Percentiles rank a stretch among this genome's conserved stretches.
Evolutionary conservation across 169 alveolate genomes (phyloP).

Genomic region (Eimeria falciformis): DNA sequence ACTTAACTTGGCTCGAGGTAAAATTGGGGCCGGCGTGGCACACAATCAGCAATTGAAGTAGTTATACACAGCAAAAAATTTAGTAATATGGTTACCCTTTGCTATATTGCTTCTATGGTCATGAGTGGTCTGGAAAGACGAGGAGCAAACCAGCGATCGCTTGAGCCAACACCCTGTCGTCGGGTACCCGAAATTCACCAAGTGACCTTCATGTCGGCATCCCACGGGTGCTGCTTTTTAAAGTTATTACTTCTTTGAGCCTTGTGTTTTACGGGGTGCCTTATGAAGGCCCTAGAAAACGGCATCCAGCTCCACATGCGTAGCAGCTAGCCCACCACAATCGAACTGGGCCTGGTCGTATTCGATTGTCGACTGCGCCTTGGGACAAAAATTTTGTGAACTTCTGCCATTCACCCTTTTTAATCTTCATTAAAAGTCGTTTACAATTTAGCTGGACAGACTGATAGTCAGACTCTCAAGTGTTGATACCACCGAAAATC

Average conservation of each 20-base stretch:
- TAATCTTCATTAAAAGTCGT: constrained; percentile 2
- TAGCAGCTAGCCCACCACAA: constrained; percentile 63
- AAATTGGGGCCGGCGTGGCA: too few species aligned
- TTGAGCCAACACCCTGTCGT: not conserved
- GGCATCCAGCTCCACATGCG: constrained; percentile 25
- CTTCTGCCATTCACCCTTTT: constrained; percentile 40
- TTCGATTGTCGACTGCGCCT: constrained; percentile 26
- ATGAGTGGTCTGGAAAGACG: not conserved
- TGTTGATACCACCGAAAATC: not conserved
- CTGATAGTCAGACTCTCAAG: not conserved
- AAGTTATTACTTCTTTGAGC: not conserved
- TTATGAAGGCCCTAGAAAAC: not conserved
- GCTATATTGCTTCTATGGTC: too few species aligned
- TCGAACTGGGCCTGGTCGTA: constrained; percentile 32
- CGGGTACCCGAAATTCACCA: not conserved
- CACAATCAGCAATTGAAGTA: too few species aligned
- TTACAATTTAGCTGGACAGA: not conserved
- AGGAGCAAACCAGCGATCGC: not conserved
- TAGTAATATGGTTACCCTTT: too few species aligned
- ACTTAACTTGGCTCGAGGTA: too few species aligned
- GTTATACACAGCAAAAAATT: too few species aligned
- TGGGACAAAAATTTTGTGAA: not conserved
- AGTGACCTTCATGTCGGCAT: not conserved
- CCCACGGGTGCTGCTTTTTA: not conserved
- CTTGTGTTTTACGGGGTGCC: not conserved